Conservation (phyloP, 192 early-diverging fungal genomes). For the Piromyces sp. region DNA sequence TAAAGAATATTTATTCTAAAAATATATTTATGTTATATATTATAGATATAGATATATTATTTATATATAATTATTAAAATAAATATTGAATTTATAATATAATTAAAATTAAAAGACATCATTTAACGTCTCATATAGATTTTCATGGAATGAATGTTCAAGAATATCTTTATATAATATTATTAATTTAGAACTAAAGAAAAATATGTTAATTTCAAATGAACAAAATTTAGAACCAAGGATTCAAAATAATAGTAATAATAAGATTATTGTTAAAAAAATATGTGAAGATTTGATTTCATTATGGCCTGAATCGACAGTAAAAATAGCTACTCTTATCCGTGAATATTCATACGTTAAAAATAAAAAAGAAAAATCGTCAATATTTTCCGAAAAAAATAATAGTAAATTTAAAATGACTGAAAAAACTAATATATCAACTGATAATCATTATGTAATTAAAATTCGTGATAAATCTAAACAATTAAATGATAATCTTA, state of each 20-base stretch:
- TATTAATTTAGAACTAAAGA: not conserved
- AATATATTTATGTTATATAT: no score
- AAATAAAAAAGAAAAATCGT: not conserved
- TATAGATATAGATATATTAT: no score
- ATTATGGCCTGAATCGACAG: not conserved
- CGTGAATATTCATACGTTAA: not conserved
- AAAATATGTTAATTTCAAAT: no score
- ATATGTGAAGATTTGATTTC: not conserved
- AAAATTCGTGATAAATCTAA: not conserved
- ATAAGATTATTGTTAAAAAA: not conserved
- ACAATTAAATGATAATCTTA: not conserved
- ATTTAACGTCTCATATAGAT: not conserved
- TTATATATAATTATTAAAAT: no score
- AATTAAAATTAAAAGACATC: not conserved
- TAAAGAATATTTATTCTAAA: no score
- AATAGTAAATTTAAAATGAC: not conserved
- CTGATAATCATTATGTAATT: not conserved
- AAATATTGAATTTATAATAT: no score
- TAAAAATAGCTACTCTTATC: not conserved
- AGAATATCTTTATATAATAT: not conserved
- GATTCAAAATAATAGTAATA: no score
- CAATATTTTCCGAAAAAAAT: not conserved
- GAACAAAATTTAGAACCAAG: no score
- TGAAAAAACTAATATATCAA: not conserved
- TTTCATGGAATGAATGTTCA: not conserved